phyloP scores from a whole-genome alignment of 192 early-diverging fungal species.

The Mortierella claussenii region DNA sequence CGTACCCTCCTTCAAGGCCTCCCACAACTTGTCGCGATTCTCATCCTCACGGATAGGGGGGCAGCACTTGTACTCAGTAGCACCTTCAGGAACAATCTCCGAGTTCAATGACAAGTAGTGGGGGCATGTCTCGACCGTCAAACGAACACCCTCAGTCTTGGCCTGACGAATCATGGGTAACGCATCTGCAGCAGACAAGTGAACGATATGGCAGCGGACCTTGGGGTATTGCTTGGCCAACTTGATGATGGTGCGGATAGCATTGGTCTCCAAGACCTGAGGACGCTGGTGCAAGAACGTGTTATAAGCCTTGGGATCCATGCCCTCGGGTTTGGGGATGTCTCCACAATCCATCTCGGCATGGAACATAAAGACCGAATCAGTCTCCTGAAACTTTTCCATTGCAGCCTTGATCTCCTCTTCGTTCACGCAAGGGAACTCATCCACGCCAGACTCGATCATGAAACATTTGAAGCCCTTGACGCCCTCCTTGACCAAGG shows the following conservation, averaged over 20 bases:
- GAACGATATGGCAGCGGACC: conserved; percentile 84
- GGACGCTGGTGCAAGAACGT: conserved; percentile 81
- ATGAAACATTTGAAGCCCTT: conserved; percentile 89
- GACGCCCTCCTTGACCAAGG: conserved; percentile 74
- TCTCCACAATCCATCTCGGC: conserved; percentile 75
- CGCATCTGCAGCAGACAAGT: conserved; percentile 81
- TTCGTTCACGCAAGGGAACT: conserved; percentile 84
- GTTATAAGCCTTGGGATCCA: conserved; percentile 62
- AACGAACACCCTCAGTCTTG: conserved; percentile 71
- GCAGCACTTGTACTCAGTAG: conserved; percentile 88
- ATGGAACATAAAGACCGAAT: conserved; percentile 80
- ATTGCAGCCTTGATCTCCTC: conserved; percentile 73
- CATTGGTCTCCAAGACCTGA: conserved; percentile 74
- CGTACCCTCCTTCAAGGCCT: conserved; percentile 77
- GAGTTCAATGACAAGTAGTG: conserved; percentile 80
- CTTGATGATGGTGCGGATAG: conserved; percentile 77
- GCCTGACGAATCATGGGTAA: conserved; percentile 77
- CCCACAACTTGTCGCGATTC: conserved; percentile 79
- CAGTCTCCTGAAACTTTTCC: conserved; percentile 65
- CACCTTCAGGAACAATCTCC: conserved; percentile 72
- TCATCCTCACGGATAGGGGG: conserved; percentile 79
- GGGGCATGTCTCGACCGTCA: conserved; percentile 88
- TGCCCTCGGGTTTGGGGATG: conserved; percentile 53
- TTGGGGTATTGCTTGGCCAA: conserved; percentile 75
- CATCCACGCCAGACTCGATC: conserved; percentile 85